Conservation (phyloP, 2,329 filamentous ascomycete genomes). For the Aureobasidium vineae region DNA sequence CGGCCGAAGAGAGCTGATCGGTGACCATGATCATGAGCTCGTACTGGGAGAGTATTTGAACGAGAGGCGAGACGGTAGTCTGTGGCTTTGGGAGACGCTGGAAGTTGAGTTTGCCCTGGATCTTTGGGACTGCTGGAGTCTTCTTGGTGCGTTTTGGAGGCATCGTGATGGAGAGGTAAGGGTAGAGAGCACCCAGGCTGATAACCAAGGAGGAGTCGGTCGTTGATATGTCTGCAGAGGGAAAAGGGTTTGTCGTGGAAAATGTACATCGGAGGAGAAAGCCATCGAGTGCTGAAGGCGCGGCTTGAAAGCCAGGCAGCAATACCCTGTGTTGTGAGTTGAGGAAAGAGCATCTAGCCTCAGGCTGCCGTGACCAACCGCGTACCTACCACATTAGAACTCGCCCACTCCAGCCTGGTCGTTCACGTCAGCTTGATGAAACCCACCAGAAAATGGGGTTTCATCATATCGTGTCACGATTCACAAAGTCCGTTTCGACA, state of each 20-base stretch:
- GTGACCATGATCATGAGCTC: slow-evolving; percentile 21
- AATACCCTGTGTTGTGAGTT: neutral
- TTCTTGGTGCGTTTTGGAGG: slow-evolving; percentile 10
- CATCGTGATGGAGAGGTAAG: slow-evolving; percentile 1
- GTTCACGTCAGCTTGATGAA: too few relatives aligned
- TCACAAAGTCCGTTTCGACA: too few relatives aligned
- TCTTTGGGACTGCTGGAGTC: neutral
- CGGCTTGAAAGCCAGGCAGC: slow-evolving; percentile 8
- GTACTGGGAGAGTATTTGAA: slow-evolving; percentile 9
- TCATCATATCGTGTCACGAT: too few relatives aligned
- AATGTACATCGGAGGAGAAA: neutral
- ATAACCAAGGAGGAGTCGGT: neutral
- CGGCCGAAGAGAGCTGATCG: slow-evolving; percentile 24
- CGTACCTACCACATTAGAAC: neutral
- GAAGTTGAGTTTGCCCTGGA: slow-evolving; percentile 13
- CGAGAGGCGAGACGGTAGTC: neutral
- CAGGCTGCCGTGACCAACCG: slow-evolving; percentile 12
- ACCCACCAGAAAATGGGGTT: too few relatives aligned
- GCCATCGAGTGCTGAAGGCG: neutral
- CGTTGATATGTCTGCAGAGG: neutral
- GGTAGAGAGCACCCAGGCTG: neutral
- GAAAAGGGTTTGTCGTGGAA: neutral
- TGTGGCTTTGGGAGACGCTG: neutral
- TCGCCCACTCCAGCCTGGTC: too few relatives aligned
- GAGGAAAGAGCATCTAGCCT: slow-evolving; percentile 3